Evolutionary conservation across 169 alveolate genomes (phyloP), one percentile per base, ranked within the genome.

Genomic region (Eimeria necatrix): DNA sequence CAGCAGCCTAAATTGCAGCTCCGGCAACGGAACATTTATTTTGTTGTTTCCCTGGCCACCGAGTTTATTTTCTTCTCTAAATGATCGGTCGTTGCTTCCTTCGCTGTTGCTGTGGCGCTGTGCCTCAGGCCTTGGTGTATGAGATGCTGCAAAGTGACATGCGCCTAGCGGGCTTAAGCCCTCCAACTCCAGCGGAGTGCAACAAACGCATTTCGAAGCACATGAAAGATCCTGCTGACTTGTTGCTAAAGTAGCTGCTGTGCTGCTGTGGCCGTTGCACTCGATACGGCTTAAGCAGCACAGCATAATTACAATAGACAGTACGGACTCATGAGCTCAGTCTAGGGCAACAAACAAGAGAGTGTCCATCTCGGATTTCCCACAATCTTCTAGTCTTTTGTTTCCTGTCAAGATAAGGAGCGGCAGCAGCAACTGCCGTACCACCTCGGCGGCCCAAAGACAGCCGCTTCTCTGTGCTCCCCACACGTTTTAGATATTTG

Each of bases 91-190:
- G 24, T 20, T 20, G 41, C 20, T 6, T 7, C 73, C n/a, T 8
- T 24, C 20, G 85, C 32, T 60, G 24, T 18, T 89, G 56, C 94
- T 53, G 51, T 49, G 71, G 56, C 0, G 32, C 24, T 78, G 60
- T 81, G 64, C 74, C 88, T 76, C 91, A 93, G 86, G 96, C 89
- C 70, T 95, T 96, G 56, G 88, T 95, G 70, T 95, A 94, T 74
- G 97, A 96, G 85, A 96, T 96, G 97, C 73, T 96, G 94, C 93
- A 70, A 18, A 32, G 20, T 53, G 97, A 95, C 70, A 87, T 95
- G 68, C 89, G 96, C 60, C 78, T 74, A 9, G 89, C 70, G 80
- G 74, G 85, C 61, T n/a, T 96, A 81, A 32, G 51, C 8, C 80
- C 91, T 9, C 96, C 95, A 5, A n/a, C 95, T 4, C 46, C 52